These are phyloP conservation scores for Erythrophleum fordii DNA, from an alignment of 306 rosid genomes.

Conservation along the genomic window DNA sequence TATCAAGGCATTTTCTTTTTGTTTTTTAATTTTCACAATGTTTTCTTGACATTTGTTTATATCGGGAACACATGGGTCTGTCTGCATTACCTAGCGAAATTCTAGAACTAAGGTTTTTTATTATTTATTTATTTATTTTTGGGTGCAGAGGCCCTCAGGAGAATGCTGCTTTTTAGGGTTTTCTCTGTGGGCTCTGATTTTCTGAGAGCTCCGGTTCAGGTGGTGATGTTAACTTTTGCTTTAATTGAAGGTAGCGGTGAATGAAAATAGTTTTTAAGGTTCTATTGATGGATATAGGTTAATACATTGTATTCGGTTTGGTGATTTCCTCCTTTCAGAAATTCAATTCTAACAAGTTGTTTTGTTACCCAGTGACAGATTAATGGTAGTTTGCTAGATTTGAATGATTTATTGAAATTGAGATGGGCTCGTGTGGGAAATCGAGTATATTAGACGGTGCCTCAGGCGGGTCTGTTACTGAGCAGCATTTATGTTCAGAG, in stretches of 20 bases:
- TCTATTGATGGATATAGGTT: conserved; percentile 34
- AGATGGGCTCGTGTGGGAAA: conserved; percentile 77
- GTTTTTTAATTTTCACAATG: conserved; percentile 18
- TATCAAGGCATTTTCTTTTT: background rate
- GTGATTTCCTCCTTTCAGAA: conserved; percentile 14
- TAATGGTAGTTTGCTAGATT: conserved; percentile 37
- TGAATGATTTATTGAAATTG: conserved; percentile 39
- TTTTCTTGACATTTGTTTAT: conserved; percentile 12
- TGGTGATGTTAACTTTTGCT: conserved; percentile 26
- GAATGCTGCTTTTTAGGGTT: conserved; percentile 72
- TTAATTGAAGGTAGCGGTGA: conserved; percentile 28
- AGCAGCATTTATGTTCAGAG: conserved; percentile 52
- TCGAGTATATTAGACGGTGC: conserved; percentile 52
- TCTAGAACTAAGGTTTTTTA: conserved; percentile 53
- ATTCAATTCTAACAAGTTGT: conserved; percentile 25
- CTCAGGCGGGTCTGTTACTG: conserved; percentile 41
- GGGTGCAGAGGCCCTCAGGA: conserved; percentile 53
- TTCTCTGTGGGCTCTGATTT: conserved; percentile 43
- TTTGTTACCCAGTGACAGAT: conserved; percentile 36
- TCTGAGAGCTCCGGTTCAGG: conserved; percentile 37
- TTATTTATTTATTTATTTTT: background rate
- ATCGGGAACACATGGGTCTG: conserved; percentile 22
- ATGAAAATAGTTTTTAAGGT: conserved; percentile 25
- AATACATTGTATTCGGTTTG: conserved; percentile 49
- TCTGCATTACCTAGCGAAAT: conserved; percentile 51